Conservation (phyloP, 140 eudicot genomes). For the Cichorium intybus region DNA sequence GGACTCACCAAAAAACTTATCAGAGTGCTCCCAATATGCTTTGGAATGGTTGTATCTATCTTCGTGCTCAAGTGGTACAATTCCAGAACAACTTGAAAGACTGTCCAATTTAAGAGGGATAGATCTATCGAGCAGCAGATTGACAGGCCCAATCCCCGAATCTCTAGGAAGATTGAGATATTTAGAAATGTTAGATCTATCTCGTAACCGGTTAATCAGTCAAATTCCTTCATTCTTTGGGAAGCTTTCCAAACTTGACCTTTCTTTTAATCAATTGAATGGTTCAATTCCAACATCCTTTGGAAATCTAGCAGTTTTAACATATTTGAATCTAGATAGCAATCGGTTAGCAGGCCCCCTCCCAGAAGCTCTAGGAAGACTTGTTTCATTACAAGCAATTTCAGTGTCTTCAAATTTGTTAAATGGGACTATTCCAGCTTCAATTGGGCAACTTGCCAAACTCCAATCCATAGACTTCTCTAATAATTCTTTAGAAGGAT, state of each 20-base stretch:
- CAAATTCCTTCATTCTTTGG: neutral
- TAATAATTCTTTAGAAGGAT: neutral
- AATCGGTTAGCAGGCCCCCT: neutral
- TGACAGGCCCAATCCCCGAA: neutral
- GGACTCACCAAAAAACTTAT: neutral
- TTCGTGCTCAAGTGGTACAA: neutral
- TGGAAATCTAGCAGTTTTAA: neutral
- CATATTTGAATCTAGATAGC: neutral
- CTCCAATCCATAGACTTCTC: neutral
- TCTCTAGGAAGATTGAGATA: neutral
- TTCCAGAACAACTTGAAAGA: constrained; percentile 1
- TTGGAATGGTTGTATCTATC: neutral
- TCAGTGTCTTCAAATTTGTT: neutral
- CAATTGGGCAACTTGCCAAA: neutral
- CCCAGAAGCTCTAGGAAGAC: neutral
- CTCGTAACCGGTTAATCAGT: neutral
- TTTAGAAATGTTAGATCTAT: too few relatives aligned
- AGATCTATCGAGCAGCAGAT: neutral
- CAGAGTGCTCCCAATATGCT: neutral
- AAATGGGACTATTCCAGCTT: neutral
- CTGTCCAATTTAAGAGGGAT: neutral
- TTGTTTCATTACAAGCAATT: neutral
- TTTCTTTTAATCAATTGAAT: neutral
- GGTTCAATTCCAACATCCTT: neutral
- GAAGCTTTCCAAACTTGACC: neutral